phyloP scores from a whole-genome alignment of 2,329 filamentous ascomycete genomes.

The Fusarium multiceps region DNA sequence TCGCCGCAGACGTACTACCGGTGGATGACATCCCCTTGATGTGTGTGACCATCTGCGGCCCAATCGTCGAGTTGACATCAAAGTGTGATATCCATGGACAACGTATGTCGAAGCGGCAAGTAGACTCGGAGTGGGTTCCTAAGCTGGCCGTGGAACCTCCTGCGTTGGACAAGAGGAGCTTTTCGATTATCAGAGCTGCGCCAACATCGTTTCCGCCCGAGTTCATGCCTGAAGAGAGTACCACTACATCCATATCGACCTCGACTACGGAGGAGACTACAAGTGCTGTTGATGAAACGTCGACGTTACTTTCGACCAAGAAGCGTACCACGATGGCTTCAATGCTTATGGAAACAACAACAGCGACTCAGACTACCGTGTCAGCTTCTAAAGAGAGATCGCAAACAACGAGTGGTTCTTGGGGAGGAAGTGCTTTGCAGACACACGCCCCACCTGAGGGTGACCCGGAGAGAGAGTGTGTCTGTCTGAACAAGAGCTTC shows the following conservation, averaged over 20 bases:
- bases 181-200: conserved; percentile 48
- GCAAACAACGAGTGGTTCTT: conserved; percentile 8
- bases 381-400: conserved; percentile 7
- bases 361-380: conserved; percentile 5
- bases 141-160: conserved; percentile 38
- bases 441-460: conserved; percentile 31
- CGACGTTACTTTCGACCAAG: not conserved
- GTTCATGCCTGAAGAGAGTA: conserved; percentile 19
- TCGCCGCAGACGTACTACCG: conserved; percentile 48
- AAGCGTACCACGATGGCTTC: conserved; percentile 14
- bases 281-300: conserved; percentile 9
- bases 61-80: conserved; percentile 56
- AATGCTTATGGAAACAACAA: conserved; percentile 11
- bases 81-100: conserved; percentile 49
- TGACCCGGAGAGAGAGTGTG: conserved; percentile 51
- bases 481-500: conserved; percentile 55
- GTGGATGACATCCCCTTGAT: conserved; percentile 53
- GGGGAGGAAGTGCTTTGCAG: conserved; percentile 22
- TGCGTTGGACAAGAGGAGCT: conserved; percentile 40
- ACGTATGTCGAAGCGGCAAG: conserved; percentile 45
- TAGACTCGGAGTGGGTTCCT: conserved; percentile 33
- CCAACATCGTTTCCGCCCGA: conserved; percentile 48
- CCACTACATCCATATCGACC: conserved; percentile 16
- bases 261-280: conserved; percentile 14
- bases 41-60: conserved; percentile 57